Evolutionary conservation across 768 basidiomycete genomes (phyloP), one percentile per base, ranked within the genome.

Genomic region (Sarcodon sp.): DNA sequence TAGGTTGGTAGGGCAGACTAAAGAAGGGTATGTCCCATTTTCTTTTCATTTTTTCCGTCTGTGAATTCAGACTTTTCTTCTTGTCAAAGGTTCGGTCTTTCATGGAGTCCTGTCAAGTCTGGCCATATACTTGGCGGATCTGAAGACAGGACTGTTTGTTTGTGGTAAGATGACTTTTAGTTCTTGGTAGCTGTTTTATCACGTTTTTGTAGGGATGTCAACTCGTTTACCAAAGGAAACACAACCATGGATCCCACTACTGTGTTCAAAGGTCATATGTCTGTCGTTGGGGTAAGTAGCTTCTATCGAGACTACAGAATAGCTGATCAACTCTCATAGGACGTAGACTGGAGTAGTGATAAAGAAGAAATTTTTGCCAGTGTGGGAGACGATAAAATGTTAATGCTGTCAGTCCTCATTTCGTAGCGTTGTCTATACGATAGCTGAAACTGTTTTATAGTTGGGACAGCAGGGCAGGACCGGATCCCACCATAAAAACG

Each of bases 131-230:
- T 98, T 6, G 90, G 88, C 55, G 88, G 89, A 16, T 92, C 90
- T 4, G 93, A 98, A 62, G 96, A 98, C 63, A 89, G 83, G 72
- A 96, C 93, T 0, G 79, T 98, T 35, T 96, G 91, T 56, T 80
- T 91, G 60, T 99, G 96, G 92, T 87, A 55, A 52, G 76, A 61
- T 4, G 31, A 7, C n/a, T 27, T 33, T 44, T n/a, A 32, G 44
- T 16, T 33, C 15, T 18, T 7, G 7, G 50, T 36, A 21, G 4
- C 21, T 6, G 36, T n/a, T 18, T 31, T 44, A 45, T 33, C n/a
- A 27, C 54, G 45, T 12, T 34, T 49, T 34, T 35, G 7, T 59
- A 96, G 91, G 94, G 96, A 99, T 61, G 68, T 97, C 36, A 89
- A 88, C 58, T 79, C 83, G 0, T 99, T 93, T 63, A 74, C 81